Conservation (phyloP, 1,139 yeast species). For the Yamadazyma spencermartinsiae region DNA sequence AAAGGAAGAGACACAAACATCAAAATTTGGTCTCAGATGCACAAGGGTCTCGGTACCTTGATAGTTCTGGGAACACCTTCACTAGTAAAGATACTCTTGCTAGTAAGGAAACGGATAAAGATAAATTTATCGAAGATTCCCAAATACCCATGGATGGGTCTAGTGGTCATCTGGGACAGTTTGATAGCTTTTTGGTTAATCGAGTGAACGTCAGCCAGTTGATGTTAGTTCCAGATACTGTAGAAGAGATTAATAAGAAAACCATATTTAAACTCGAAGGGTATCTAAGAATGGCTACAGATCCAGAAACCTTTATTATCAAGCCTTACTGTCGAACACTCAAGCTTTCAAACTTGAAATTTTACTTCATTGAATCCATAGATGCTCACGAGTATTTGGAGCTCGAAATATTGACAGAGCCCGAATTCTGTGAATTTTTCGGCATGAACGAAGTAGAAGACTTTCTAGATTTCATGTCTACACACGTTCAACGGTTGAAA, state of each 20-base stretch:
- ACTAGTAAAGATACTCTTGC: not conserved
- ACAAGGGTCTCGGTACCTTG: not conserved
- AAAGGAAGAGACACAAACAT: not conserved
- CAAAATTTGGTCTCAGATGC: not conserved
- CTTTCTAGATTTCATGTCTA: not conserved
- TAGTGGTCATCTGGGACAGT: too few relatives aligned
- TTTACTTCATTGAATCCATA: constrained; percentile 20
- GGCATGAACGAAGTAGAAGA: constrained; percentile 32
- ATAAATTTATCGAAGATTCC: not conserved
- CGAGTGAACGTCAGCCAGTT: constrained; percentile 13
- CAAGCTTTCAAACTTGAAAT: constrained; percentile 26
- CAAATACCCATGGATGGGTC: too few relatives aligned
- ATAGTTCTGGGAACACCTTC: not conserved
- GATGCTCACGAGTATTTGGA: constrained; percentile 10
- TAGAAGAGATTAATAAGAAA: constrained; percentile 15
- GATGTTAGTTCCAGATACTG: constrained; percentile 12
- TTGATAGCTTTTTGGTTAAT: constrained; percentile 18
- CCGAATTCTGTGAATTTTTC: constrained; percentile 30
- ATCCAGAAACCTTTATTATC: constrained; percentile 20
- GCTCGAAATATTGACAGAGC: constrained; percentile 26
- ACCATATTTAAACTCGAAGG: constrained; percentile 22
- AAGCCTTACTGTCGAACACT: constrained; percentile 33
- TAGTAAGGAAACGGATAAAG: not conserved
- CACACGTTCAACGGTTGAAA: not conserved
- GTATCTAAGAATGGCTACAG: constrained; percentile 17